phyloP scores from a whole-genome alignment of 1,284 basidiomycete genomes.

The Rhodotorula sp. region DNA sequence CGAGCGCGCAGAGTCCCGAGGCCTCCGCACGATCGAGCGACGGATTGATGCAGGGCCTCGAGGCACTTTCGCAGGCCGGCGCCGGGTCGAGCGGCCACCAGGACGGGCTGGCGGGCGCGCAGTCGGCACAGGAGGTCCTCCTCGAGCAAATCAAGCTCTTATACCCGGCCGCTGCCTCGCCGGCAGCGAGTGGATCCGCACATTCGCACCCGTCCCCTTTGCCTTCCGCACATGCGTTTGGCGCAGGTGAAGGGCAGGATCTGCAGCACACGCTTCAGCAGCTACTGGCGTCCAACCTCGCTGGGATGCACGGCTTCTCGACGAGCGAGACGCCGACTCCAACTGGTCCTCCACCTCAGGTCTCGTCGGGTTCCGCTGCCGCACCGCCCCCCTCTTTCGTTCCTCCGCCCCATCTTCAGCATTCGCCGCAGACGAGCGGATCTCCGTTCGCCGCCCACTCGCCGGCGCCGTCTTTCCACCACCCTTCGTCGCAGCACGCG shows the following conservation, averaged over 20 bases:
- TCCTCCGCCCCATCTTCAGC: neutral
- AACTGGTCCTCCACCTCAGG: neutral
- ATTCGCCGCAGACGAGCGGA: neutral
- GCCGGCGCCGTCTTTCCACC: neutral
- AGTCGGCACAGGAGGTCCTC: conserved; percentile 10
- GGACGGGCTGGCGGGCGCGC: neutral
- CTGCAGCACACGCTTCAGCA: conserved; percentile 12
- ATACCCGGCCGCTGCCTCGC: neutral
- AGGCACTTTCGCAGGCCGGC: neutral
- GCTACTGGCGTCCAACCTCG: conserved; percentile 1
- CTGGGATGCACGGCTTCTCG: neutral
- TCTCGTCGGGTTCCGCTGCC: too few species aligned
- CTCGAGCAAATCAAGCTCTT: conserved; percentile 6
- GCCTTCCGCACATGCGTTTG: neutral
- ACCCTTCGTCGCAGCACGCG: conserved; percentile 5
- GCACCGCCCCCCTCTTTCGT: neutral
- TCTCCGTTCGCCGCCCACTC: neutral
- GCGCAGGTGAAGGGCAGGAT: neutral
- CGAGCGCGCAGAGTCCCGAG: conserved; percentile 11
- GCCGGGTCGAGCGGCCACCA: neutral
- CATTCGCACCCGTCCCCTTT: neutral
- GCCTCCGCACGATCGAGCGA: neutral
- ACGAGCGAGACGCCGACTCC: conserved; percentile 5
- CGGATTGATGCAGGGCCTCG: neutral
- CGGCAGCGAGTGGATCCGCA: neutral